These are phyloP conservation scores for Entomortierella beljakovae DNA, from an alignment of 192 early-diverging fungal genomes.

Conservation along the genomic window DNA sequence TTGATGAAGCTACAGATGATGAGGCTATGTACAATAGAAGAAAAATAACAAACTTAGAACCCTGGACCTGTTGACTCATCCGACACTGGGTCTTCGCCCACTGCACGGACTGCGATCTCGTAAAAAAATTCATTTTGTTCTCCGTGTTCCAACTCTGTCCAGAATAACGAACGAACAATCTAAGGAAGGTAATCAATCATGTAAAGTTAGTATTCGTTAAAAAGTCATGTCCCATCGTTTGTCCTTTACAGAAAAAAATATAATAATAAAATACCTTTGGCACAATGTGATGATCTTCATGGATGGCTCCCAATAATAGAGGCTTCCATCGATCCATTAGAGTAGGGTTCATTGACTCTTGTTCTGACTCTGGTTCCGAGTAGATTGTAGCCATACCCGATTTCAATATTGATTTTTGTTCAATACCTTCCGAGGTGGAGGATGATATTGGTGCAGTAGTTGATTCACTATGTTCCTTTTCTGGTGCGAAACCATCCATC, in stretches of 20 bases:
- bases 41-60: not conserved
- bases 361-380: not conserved
- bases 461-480: not conserved
- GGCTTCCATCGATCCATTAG: slow-evolving; percentile 19
- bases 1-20: not conserved
- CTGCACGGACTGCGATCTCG: slow-evolving; percentile 31
- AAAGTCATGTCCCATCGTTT: too few relatives aligned
- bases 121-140: slow-evolving; percentile 31
- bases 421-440: not conserved
- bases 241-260: slow-evolving; percentile 1
- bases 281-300: slow-evolving; percentile 40
- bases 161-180: slow-evolving; percentile 42
- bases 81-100: slow-evolving; percentile 36
- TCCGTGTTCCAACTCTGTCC: slow-evolving; percentile 36
- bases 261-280: slow-evolving; percentile 24
- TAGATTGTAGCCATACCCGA: not conserved
- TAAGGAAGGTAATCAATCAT: not conserved
- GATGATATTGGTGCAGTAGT: not conserved
- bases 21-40: not conserved
- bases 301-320: slow-evolving; percentile 24
- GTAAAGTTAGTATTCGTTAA: not conserved
- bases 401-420: not conserved
- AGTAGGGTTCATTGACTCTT: not conserved
- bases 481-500: slow-evolving; percentile 5
- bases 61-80: slow-evolving; percentile 44